phyloP scores from a whole-genome alignment of 2,329 filamentous ascomycete species.

The Fonsecaea erecta region DNA sequence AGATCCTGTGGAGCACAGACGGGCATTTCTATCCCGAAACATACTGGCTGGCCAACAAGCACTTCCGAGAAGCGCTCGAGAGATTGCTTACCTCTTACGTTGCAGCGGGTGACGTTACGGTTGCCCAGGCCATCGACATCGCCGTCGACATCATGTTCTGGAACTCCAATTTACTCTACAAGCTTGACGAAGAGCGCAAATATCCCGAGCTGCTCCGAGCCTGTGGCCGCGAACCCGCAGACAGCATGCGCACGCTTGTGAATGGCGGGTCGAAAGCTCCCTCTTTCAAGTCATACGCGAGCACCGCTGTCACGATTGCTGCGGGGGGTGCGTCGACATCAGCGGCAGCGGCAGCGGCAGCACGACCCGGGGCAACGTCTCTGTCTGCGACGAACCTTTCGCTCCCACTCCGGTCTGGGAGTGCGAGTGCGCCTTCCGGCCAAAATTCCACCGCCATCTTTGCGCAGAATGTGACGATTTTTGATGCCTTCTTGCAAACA shows the following conservation, averaged over 20 bases:
- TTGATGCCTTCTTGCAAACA: slow-evolving; percentile 55
- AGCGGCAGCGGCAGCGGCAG: not conserved
- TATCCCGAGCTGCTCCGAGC: slow-evolving; percentile 37
- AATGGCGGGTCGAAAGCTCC: slow-evolving; percentile 34
- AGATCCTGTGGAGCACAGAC: slow-evolving; percentile 80
- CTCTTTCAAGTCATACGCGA: slow-evolving; percentile 30
- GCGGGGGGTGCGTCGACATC: slow-evolving; percentile 9
- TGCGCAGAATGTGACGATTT: slow-evolving; percentile 34
- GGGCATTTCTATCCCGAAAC: slow-evolving; percentile 81
- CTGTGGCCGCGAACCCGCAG: slow-evolving; percentile 31
- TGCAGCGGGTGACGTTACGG: slow-evolving; percentile 63
- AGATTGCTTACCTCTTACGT: slow-evolving; percentile 70
- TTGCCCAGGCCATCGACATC: slow-evolving; percentile 65
- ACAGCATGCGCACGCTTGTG: slow-evolving; percentile 36
- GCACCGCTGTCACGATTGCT: slow-evolving; percentile 27
- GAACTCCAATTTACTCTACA: slow-evolving; percentile 77
- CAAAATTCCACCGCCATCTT: slow-evolving; percentile 20
- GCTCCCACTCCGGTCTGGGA: slow-evolving; percentile 16
- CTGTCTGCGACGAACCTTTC: slow-evolving; percentile 12
- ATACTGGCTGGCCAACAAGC: slow-evolving; percentile 72
- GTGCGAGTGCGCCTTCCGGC: slow-evolving; percentile 22
- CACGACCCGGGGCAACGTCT: slow-evolving; percentile 15
- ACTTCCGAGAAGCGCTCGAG: slow-evolving; percentile 72
- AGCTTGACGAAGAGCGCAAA: slow-evolving; percentile 54
- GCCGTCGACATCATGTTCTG: slow-evolving; percentile 73